Base-by-base conservation (phyloP, 2,329 filamentous ascomycete genomes). In the Thielaviopsis euricoi region DNA sequence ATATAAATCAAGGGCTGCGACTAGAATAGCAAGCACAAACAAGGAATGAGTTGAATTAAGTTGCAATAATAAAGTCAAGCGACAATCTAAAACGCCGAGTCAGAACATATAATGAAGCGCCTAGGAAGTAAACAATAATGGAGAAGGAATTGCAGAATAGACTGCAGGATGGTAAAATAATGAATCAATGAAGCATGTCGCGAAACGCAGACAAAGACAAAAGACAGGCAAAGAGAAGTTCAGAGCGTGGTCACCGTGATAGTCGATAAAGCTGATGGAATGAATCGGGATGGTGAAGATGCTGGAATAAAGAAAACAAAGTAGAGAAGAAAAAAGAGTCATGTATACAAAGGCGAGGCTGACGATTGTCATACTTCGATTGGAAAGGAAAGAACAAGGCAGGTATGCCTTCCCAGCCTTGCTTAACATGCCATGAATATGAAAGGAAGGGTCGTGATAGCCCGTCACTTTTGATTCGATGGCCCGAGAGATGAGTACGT, bases 61-160 rank as follows among this genome's bases (percentile, higher is more conserved):
- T 33, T 33, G 29, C 5, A 33, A 33, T 33, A 33, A 33, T 33
- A 33, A 33, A 33, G 37, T 17, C 37, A 43, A 43, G 15, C 13
- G 17, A 43, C 37, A 43, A 43, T 3, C 10, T 5, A 17, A 43
- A 15, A 43, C 17, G 6, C 17, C 37, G 7, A 43, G 37, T 43
- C 37, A 43, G n/a, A 15, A 43, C n/a, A 43, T 5, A 43, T 43
- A 43, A 19, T n/a, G 6, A 40, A 23, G 26, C 52, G 21, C 17
- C 21, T n/a, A 55, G 46, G 21, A 43, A 54, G 53, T 55, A 55
- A 55, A 26, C 15, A 48, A 55, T 55, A 55, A 46, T 55, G n/a
- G 53, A 55, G 37, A 55, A 48, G 23, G 33, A 15, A 17, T 43
- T 2, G 3, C 15, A n/a, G 17, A 43, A 43, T 43, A 43, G 37